Evolutionary conservation across 805 yeast species (phyloP).

Genomic region (Spathaspora passalidarum): DNA sequence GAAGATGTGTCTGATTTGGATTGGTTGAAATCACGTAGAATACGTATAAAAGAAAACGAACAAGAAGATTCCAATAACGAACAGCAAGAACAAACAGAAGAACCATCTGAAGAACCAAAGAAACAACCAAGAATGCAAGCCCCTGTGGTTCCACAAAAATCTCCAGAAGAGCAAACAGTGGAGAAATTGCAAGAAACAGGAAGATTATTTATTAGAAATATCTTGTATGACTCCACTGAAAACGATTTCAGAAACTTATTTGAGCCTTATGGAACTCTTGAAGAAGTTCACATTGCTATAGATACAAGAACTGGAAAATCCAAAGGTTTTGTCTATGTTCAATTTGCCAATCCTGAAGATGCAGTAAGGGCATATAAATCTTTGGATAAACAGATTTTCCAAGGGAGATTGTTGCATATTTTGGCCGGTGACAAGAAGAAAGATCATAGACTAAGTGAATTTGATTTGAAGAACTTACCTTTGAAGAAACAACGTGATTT

Average conservation of each 20-base stretch:
- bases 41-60: constrained; percentile 53
- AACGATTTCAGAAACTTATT: constrained; percentile 71
- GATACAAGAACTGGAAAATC: constrained; percentile 88
- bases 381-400: constrained; percentile 86
- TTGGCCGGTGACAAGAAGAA: constrained; percentile 83
- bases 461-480: constrained; percentile 86
- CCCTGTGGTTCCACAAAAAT: constrained; percentile 15
- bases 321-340: constrained; percentile 88
- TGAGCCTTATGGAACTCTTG: constrained; percentile 62
- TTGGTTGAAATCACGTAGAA: constrained; percentile 78
- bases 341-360: constrained; percentile 62
- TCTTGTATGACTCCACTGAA: constrained; percentile 75
- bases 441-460: constrained; percentile 82
- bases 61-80: constrained; percentile 15
- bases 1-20: constrained; percentile 70
- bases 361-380: constrained; percentile 74
- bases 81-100: constrained; percentile 6
- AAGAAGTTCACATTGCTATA: constrained; percentile 89
- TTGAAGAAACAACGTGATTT: constrained; percentile 86
- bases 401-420: constrained; percentile 89
- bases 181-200: constrained; percentile 64
- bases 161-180: constrained; percentile 45
- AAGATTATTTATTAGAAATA: constrained; percentile 83
- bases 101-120: neutral
- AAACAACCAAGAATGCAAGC: constrained; percentile 4